Conservation (phyloP, 192 early-diverging fungal species). For the Linnemannia zychae region DNA sequence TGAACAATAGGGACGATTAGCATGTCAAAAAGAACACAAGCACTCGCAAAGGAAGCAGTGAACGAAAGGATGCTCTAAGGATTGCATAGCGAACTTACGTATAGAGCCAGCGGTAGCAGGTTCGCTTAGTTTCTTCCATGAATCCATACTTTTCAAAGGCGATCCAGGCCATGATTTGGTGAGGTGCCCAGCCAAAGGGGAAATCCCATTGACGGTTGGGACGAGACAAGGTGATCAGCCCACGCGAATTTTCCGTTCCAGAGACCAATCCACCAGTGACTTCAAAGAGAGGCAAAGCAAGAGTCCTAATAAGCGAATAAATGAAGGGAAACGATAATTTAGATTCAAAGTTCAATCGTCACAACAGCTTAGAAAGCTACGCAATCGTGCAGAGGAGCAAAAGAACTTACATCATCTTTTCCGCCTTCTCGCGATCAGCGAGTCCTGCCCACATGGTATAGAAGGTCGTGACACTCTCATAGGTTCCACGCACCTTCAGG, state of each 20-base stretch:
- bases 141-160: slow-evolving; percentile 88
- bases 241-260: slow-evolving; percentile 92
- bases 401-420: slow-evolving; percentile 69
- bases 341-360: slow-evolving; percentile 10
- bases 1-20: neutral
- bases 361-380: neutral
- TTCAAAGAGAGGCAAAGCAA: slow-evolving; percentile 83
- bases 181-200: slow-evolving; percentile 95
- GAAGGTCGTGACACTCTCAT: slow-evolving; percentile 88
- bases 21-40: neutral
- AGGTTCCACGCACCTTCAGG: slow-evolving; percentile 71
- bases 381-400: neutral
- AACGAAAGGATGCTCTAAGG: slow-evolving; percentile 5
- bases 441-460: slow-evolving; percentile 94
- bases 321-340: slow-evolving; percentile 4
- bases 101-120: slow-evolving; percentile 95
- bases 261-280: slow-evolving; percentile 92
- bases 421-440: slow-evolving; percentile 80
- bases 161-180: slow-evolving; percentile 96
- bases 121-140: slow-evolving; percentile 73
- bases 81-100: slow-evolving; percentile 58
- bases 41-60: neutral
- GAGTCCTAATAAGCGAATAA: slow-evolving; percentile 6
- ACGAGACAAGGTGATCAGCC: slow-evolving; percentile 79
- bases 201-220: slow-evolving; percentile 97